phyloP scores from a whole-genome alignment of 495 filamentous ascomycete genomes.

The Penicillium waksmanii region DNA sequence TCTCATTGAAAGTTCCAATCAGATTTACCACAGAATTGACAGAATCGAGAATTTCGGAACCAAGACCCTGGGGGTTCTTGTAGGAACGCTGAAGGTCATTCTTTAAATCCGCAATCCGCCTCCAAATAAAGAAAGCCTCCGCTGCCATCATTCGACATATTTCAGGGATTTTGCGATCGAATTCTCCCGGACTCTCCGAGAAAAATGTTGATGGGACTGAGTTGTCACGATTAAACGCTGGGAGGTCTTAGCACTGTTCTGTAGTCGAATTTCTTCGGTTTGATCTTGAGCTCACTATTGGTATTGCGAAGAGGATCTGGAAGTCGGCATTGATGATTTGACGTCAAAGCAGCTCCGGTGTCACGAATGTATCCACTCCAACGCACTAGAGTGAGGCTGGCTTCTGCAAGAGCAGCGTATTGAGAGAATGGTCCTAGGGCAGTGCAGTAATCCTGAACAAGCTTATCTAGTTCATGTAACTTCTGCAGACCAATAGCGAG shows the following conservation, averaged over 20 bases:
- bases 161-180: conserved; percentile 14
- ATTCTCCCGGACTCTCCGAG: conserved; percentile 1
- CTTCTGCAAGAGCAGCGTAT: conserved; percentile 23
- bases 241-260: neutral
- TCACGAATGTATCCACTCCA: conserved; percentile 31
- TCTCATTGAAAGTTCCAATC: conserved; percentile 12
- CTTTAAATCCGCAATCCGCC: conserved; percentile 22
- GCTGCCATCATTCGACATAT: conserved; percentile 23
- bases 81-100: neutral
- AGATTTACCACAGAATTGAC: neutral
- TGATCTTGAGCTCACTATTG: conserved; percentile 6
- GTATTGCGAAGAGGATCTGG: conserved; percentile 9
- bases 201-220: neutral
- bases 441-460: conserved; percentile 22
- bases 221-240: conserved; percentile 4
- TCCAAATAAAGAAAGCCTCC: conserved; percentile 26
- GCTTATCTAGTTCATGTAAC: conserved; percentile 17
- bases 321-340: conserved; percentile 19
- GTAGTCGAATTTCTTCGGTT: neutral
- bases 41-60: neutral
- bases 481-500: conserved; percentile 18
- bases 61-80: neutral
- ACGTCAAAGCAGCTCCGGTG: conserved; percentile 27
- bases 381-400: conserved; percentile 29
- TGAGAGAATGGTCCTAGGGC: conserved; percentile 24